These are phyloP conservation scores for Hansenula sp. DNA, from an alignment of 1,139 yeast genomes.

Conservation along the genomic window DNA sequence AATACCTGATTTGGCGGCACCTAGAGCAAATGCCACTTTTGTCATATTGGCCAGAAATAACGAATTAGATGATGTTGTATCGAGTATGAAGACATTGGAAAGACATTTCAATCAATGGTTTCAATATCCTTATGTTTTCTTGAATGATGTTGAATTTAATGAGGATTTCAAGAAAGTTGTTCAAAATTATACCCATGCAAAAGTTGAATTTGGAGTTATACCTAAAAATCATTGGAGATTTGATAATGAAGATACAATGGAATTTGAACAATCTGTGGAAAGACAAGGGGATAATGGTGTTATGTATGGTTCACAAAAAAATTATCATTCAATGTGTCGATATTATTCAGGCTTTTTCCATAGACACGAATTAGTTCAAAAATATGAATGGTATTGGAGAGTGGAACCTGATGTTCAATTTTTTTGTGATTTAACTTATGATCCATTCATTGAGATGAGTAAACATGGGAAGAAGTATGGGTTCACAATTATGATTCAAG, in stretches of 20 bases:
- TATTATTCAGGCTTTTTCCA: constrained; percentile 78
- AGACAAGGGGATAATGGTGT: constrained; percentile 78
- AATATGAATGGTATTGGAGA: constrained; percentile 89
- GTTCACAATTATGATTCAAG: constrained; percentile 72
- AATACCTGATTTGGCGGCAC: constrained; percentile 8
- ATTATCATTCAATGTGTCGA: constrained; percentile 71
- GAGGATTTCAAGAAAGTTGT: constrained; percentile 57
- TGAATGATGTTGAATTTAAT: constrained; percentile 74
- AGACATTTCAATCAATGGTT: constrained; percentile 89
- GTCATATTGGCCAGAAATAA: constrained; percentile 79
- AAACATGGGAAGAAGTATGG: constrained; percentile 71
- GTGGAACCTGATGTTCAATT: constrained; percentile 90
- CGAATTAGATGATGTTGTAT: constrained; percentile 66
- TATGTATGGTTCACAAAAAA: constrained; percentile 73
- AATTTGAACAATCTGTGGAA: constrained; percentile 51
- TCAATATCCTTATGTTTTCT: constrained; percentile 83
- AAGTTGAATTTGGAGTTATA: constrained; percentile 46
- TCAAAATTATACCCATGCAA: constrained; percentile 44
- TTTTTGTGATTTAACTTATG: constrained; percentile 86
- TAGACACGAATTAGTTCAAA: constrained; percentile 62
- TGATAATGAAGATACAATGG: constrained; percentile 17
- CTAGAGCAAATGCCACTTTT: constrained; percentile 66
- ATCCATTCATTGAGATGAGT: constrained; percentile 83
- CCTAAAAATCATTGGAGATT: constrained; percentile 29
- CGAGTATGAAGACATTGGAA: constrained; percentile 70